Base-by-base conservation (phyloP, 495 filamentous ascomycete genomes). In the Penicillium lagena region DNA sequence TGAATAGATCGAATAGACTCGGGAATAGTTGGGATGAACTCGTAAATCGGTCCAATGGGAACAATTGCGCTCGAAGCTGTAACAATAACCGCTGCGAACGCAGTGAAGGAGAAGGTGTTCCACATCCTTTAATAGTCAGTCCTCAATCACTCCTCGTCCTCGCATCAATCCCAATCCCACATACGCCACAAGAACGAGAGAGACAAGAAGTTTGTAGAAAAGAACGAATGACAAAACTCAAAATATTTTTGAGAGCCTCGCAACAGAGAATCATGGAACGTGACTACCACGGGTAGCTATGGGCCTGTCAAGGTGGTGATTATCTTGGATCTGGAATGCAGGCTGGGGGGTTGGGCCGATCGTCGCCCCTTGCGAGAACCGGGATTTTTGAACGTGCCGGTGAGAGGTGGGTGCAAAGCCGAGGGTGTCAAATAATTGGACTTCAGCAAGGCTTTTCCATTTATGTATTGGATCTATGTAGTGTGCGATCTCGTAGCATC, bases 101-200 rank as follows among this genome's bases (percentile, higher is more conserved):
- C 49, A 46, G 35, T 29, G 8, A 46, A 39, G 38, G 40, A 52
- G 12, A 50, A 17, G 11, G 40, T 17, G 8, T 51, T 31, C 41
- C 46, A 32, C 57, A 60, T 60, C 45, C 38, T 58, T 17, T 35
- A 41, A n/a, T n/a, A n/a, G n/a, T n/a, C 35, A 22, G 22, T 22
- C 22, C 22, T 22, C 22, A 22, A 22, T 22, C 22, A 22, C 3
- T 22, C 22, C 22, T 22, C 22, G 22, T 22, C 22, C 22, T 22
- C 22, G 22, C 37, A 12, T 40, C 40, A 34, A 34, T 34, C 32
- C 32, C n/a, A 7, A 11, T 35, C 31, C 11, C 17, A 33, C 8
- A 37, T 15, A 31, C 36, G 17, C 17, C 12, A 42, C 13, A 28
- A 42, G 13, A 27, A 12, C 12, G 17, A 34, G 27, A 34, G n/a